phyloP scores from a whole-genome alignment of 345 rosid species.

The Syzygium aqueum region DNA sequence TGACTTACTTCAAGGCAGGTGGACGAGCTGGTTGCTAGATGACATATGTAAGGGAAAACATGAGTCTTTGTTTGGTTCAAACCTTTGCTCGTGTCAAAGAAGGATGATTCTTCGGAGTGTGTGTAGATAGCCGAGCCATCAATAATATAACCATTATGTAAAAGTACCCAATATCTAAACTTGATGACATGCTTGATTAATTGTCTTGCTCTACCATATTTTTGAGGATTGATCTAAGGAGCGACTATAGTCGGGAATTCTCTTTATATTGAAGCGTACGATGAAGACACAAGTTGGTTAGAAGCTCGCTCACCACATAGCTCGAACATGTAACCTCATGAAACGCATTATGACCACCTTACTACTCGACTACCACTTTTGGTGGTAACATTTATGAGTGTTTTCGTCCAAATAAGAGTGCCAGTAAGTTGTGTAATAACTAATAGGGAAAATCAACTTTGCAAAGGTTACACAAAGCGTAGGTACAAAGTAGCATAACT shows the following conservation, averaged over 20 bases:
- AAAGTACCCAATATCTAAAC: background rate
- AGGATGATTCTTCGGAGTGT: too few relatives aligned
- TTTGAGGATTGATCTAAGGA: background rate
- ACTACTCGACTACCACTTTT: background rate
- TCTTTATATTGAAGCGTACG: background rate
- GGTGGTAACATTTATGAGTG: background rate
- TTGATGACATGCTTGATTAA: background rate
- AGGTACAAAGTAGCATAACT: background rate
- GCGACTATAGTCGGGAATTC: accelerated
- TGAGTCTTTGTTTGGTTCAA: background rate
- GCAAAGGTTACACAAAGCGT: background rate
- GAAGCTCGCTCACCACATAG: background rate
- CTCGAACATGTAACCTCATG: background rate
- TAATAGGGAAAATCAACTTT: background rate
- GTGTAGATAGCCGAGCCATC: too few relatives aligned
- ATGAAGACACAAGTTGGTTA: background rate
- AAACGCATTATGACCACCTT: background rate
- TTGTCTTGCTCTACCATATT: background rate
- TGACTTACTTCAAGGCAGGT: background rate
- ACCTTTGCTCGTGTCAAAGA: background rate
- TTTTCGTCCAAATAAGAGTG: background rate
- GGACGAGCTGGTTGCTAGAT: background rate
- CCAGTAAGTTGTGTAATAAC: background rate
- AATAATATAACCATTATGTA: background rate
- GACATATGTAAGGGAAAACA: background rate